Percentiles rank a stretch among this genome's conserved stretches.
Evolutionary conservation across 108 stramenopile species (phyloP).

Genomic region (Chaetoceros tenuissimus): DNA sequence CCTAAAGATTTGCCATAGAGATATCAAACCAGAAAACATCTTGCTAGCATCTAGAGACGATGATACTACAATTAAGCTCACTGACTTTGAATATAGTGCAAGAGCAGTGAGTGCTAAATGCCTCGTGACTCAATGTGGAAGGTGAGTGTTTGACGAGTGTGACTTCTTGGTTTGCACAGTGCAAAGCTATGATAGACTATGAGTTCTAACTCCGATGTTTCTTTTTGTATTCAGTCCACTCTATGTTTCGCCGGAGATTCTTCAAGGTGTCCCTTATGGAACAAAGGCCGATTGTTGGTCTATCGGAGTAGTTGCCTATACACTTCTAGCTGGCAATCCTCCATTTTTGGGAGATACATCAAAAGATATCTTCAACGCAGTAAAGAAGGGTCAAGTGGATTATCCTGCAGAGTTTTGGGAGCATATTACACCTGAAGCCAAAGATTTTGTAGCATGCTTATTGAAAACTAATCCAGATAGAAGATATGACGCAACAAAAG

Average conservation of each 20-base stretch:
- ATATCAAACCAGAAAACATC: slow-evolving; percentile 81
- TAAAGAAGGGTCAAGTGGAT: slow-evolving; percentile 17
- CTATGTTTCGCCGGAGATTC: slow-evolving; percentile 94
- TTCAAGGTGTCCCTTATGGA: slow-evolving; percentile 81
- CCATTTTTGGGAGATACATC: slow-evolving; percentile 30
- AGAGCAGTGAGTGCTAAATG: slow-evolving; percentile 21
- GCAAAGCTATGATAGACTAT: slow-evolving; percentile 44
- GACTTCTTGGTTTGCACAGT: slow-evolving; percentile 44
- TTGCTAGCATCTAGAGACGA: slow-evolving; percentile 37
- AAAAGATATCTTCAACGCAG: slow-evolving; percentile 16
- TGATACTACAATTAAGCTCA: slow-evolving; percentile 66
- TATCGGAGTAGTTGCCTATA: slow-evolving; percentile 61
- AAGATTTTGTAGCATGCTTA: slow-evolving; percentile 40
- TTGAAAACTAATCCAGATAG: slow-evolving; percentile 33
- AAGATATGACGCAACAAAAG: slow-evolving; percentile 20
- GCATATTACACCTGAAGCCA: slow-evolving; percentile 34
- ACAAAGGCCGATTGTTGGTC: slow-evolving; percentile 82
- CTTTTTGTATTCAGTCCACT: slow-evolving; percentile 74
- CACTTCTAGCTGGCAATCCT: slow-evolving; percentile 60
- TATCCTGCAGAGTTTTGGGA: slow-evolving; percentile 38
- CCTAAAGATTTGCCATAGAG: slow-evolving; percentile 64
- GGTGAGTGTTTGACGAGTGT: slow-evolving; percentile 70
- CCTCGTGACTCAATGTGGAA: slow-evolving; percentile 60
- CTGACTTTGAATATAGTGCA: slow-evolving; percentile 84
- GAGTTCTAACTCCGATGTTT: too few relatives aligned